These are phyloP conservation scores for Tetrahymena malaccensis DNA, from an alignment of 73 alveolate species.

Conservation along the genomic window DNA sequence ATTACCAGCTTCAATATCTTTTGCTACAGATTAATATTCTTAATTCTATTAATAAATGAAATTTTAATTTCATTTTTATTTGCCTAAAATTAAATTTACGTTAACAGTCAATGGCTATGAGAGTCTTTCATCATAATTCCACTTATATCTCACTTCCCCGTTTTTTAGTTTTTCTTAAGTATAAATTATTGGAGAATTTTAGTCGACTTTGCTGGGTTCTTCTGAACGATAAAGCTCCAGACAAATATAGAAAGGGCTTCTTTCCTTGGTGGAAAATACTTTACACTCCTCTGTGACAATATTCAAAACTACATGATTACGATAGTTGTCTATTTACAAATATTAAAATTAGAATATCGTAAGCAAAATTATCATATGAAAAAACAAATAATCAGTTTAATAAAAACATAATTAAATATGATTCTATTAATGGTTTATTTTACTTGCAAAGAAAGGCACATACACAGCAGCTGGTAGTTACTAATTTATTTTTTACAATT, in stretches of 20 bases:
- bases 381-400: no score
- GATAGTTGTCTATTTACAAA: background rate
- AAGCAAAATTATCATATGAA: no score
- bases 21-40: background rate
- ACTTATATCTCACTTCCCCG: background rate
- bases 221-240: constrained; percentile 47
- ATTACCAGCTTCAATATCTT: background rate
- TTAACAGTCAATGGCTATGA: background rate
- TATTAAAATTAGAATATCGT: no score
- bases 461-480: constrained; percentile 58
- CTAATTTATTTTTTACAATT: constrained; percentile 31
- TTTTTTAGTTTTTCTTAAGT: background rate
- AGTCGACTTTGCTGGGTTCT: constrained; percentile 24
- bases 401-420: background rate
- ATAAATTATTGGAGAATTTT: background rate
- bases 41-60: background rate
- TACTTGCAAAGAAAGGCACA: constrained; percentile 56
- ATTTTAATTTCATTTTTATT: background rate
- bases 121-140: background rate
- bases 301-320: constrained; percentile 45
- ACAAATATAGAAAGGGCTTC: constrained; percentile 65
- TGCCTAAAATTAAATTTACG: background rate
- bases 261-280: constrained; percentile 53
- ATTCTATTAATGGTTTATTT: background rate
- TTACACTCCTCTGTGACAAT: constrained; percentile 44